phyloP scores from a whole-genome alignment of 202 grass and related monocot species.

The Musa balbisiana region DNA sequence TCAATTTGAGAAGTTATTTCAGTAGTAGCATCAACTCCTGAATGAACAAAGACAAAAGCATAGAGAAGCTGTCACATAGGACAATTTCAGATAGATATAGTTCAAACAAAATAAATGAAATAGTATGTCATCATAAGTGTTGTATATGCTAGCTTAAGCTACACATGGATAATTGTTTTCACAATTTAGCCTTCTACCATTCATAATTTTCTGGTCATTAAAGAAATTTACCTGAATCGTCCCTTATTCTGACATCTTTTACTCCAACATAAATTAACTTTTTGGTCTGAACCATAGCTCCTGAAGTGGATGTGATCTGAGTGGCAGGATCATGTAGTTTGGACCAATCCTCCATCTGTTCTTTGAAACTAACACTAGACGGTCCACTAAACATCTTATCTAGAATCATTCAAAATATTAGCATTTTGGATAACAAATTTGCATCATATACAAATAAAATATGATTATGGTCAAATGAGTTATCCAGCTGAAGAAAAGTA shows the following conservation, averaged over 20 bases:
- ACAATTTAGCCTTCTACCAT: too few species aligned
- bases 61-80: too few species aligned
- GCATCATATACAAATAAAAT: not conserved
- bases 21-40: not conserved
- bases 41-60: too few species aligned
- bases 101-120: too few species aligned
- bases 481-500: too few species aligned
- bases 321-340: not conserved
- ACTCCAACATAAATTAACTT: not conserved
- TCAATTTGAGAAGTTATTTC: not conserved
- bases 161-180: too few species aligned
- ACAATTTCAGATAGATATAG: too few species aligned
- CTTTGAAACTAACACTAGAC: not conserved
- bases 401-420: not conserved
- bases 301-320: not conserved
- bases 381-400: not conserved
- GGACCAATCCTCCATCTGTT: not conserved
- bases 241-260: not conserved
- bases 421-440: not conserved
- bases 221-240: not conserved
- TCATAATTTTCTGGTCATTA: not conserved
- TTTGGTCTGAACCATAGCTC: not conserved
- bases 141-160: too few species aligned
- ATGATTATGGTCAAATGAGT: not conserved
- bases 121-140: too few species aligned